Conservation (phyloP, 2,329 filamentous ascomycete genomes). For the Talaromyces sp. region DNA sequence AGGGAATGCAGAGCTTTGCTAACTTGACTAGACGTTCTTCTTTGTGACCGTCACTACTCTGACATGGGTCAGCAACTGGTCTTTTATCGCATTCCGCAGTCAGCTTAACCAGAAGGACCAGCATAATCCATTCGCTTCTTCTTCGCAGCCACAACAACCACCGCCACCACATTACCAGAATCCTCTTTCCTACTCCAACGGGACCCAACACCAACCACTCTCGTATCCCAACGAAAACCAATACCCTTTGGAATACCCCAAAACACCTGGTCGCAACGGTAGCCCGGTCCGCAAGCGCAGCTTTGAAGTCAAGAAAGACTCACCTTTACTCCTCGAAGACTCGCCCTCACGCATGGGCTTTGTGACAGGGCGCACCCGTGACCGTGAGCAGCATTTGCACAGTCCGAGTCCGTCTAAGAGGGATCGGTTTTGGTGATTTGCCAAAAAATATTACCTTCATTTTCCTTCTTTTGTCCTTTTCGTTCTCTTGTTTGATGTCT, state of each 20-base stretch:
- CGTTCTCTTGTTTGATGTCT: not conserved
- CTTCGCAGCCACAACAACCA: constrained; percentile 17
- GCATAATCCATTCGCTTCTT: constrained; percentile 16
- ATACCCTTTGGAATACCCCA: constrained; percentile 19
- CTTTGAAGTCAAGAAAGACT: constrained; percentile 17
- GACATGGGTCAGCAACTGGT: constrained; percentile 54
- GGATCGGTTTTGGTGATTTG: not conserved
- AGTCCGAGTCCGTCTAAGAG: constrained; percentile 30
- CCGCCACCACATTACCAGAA: constrained; percentile 17
- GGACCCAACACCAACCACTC: not conserved
- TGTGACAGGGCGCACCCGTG: constrained; percentile 25
- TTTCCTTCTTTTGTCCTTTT: not conserved
- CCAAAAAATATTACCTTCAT: not conserved
- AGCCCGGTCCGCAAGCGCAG: constrained; percentile 10
- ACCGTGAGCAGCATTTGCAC: constrained; percentile 26
- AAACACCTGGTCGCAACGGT: constrained; percentile 9
- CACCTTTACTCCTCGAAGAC: constrained; percentile 22
- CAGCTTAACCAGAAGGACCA: constrained; percentile 24
- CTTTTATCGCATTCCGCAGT: constrained; percentile 49
- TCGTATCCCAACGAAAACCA: constrained; percentile 12
- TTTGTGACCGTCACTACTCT: constrained; percentile 39
- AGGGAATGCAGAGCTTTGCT: constrained; percentile 6
- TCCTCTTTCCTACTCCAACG: constrained; percentile 19
- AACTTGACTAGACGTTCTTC: constrained; percentile 30
- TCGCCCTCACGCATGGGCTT: constrained; percentile 24